Evolutionary conservation across 164 flowering plant genomes (phyloP), one percentile per base, ranked within the genome.

Genomic region (Berberis thunbergii): DNA sequence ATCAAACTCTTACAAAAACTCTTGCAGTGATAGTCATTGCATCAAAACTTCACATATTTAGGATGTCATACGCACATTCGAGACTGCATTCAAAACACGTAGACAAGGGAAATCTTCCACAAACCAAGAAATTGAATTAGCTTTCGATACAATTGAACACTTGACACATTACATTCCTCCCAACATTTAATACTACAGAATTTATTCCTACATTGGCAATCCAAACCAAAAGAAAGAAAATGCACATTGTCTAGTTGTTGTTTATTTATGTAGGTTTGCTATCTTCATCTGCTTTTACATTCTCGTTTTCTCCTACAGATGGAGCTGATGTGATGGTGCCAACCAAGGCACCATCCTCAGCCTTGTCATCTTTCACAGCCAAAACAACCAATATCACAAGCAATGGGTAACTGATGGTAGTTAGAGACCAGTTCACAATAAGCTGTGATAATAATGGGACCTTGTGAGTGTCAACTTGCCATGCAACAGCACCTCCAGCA

Each of bases 401-500:
- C 76, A 90, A 70, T 9, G 98, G 98, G 68, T 84, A 90, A 61
- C 97, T 86, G 12, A 88, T 39, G 2, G 96, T 79, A 13, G 85
- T 85, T 7, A 88, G 81, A 1, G 72, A 69, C 98, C 96, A 93
- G 66, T 93, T 93, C 38, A 80, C 72, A 50, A 86, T 69, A 65
- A 93, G 65, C 71, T 90, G 85, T 8, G 72, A 59, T 48, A 85
- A 43, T 49, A 75, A 73, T 7, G 96, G 70, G 41, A 81, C 82
- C 4, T 81, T 76, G 63, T 74, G 83, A 44, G 75, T 58, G 60
- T 88, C 98, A 3, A 88, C 68, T 77, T 90, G 98, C 97, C 96
- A 90, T n/a, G 98, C 91, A 49, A 86, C 94, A 7, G 97, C 98
- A 2, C 78, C 96, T 45, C 98, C 97, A 49, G 97, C 98, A 67